These are phyloP conservation scores for Monascus purpureus DNA, from an alignment of 495 filamentous ascomycete species.

Conservation along the genomic window DNA sequence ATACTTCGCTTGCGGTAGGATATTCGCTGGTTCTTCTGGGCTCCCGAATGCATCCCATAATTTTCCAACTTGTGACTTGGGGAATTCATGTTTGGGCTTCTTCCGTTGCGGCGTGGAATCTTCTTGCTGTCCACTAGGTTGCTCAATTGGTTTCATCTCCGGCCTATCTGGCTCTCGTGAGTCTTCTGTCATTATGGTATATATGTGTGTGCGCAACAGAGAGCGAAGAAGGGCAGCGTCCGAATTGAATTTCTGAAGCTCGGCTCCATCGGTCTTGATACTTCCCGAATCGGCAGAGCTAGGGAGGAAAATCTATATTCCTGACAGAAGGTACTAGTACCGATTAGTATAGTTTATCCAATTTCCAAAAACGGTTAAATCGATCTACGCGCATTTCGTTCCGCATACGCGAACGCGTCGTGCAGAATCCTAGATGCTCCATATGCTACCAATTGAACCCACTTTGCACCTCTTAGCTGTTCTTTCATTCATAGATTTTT, in stretches of 20 bases:
- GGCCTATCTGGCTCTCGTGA: conserved; percentile 22
- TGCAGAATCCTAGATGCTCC: not conserved
- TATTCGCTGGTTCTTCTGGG: conserved; percentile 36
- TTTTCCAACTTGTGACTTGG: conserved; percentile 35
- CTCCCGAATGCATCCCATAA: conserved; percentile 38
- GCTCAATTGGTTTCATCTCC: conserved; percentile 8
- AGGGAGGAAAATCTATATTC: conserved; percentile 3
- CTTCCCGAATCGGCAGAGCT: not conserved
- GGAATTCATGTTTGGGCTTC: conserved; percentile 26
- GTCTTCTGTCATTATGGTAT: conserved; percentile 40
- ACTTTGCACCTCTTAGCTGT: too few species aligned
- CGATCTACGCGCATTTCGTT: conserved; percentile 2
- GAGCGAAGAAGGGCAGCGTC: not conserved
- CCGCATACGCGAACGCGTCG: conserved; percentile 27
- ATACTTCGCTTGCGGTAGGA: conserved; percentile 25
- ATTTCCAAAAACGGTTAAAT: not conserved
- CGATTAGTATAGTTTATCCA: conserved; percentile 19
- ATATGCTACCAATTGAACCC: too few species aligned
- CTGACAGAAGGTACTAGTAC: not conserved
- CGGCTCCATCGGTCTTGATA: not conserved
- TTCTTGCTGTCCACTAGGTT: conserved; percentile 5
- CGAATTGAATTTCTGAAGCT: not conserved
- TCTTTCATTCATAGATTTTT: too few species aligned
- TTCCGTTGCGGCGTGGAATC: conserved; percentile 10
- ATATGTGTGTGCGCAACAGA: not conserved